Base-by-base conservation (phyloP, 306 rosid genomes). In the Citrullus mucosospermus region DNA sequence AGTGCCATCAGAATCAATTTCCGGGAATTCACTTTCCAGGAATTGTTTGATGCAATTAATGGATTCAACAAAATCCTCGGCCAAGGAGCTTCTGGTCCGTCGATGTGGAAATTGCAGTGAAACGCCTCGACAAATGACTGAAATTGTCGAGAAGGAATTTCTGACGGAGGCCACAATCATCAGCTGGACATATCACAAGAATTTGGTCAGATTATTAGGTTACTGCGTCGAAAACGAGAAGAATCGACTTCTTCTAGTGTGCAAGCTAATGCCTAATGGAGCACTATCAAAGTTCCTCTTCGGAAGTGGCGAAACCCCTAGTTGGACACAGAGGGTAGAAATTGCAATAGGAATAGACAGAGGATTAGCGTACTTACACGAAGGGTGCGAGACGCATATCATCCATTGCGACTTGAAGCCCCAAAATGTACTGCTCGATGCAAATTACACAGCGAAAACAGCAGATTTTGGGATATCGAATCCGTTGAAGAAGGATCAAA, bases 351-450 rank as follows among this genome's bases (percentile, higher is more conserved):
- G 43, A 14, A 44, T 86, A 11, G 83, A 82, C 14, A 51, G 59
- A 77, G 89, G 87, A 20, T 62, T 86, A 22, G 81, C 78, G 9
- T 84, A 86, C 78, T 57, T 86, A 6, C 89, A 86, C 48, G 89
- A 81, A 53, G 85, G 80, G 34, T 86, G 87, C 66, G 87, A 86
- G 61, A 77, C 65, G 2, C 82, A 77, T 68, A 86, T 86, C 63
- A 86, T 86, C 60, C 87, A 86, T 28, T 86, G 87, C 57, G 87
- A 86, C 82, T 80, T 84, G 51, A 81, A 69, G 75, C 75, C 84
- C 0, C 61, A 84, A 78, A 86, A 86, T 38, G 80, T 86, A 43
- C 78, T 86, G 5, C 78, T 86, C 57, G 86, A 79, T n/a, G 81
- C 80, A 15, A 73, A 80, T 6, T 73, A 73, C 20, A 8, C 77